Conservation (phyloP, 2,329 filamentous ascomycete genomes). For the Cryphonectria parasitica region DNA sequence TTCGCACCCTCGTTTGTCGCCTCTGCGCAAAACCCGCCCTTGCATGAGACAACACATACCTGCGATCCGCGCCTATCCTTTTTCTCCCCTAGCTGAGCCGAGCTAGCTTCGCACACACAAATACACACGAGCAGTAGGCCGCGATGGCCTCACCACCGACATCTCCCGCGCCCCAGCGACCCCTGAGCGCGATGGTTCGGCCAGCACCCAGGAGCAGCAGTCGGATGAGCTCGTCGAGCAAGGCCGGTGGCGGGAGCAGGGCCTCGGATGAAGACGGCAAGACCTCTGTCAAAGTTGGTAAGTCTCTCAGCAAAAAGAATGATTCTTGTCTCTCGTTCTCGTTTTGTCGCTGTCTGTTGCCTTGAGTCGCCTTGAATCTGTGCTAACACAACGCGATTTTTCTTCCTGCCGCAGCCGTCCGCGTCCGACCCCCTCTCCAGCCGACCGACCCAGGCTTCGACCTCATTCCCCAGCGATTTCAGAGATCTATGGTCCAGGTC, state of each 20-base stretch:
- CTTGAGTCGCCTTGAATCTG: neutral
- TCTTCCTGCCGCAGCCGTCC: conserved; percentile 68
- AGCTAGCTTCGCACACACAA: conserved; percentile 17
- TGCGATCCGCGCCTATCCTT: conserved; percentile 11
- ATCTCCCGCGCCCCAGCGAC: conserved; percentile 70
- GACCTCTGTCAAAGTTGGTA: conserved; percentile 96
- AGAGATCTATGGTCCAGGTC: conserved; percentile 88
- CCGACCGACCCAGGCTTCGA: conserved; percentile 89
- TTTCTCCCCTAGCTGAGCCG: conserved; percentile 27
- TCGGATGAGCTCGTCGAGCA: conserved; percentile 83
- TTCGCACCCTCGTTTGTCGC: conserved; percentile 12
- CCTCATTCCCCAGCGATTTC: conserved; percentile 93
- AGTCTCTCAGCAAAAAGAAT: conserved; percentile 45
- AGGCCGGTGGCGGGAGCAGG: conserved; percentile 74
- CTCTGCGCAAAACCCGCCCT: conserved; percentile 11
- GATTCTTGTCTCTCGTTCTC: neutral
- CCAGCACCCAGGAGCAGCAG: conserved; percentile 75
- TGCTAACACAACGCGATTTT: neutral
- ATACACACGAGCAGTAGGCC: conserved; percentile 15
- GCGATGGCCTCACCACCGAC: conserved; percentile 72
- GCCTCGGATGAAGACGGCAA: conserved; percentile 88
- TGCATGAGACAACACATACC: conserved; percentile 19
- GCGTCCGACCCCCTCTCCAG: conserved; percentile 84
- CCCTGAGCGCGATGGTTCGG: conserved; percentile 80
- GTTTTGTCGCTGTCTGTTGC: neutral